These are phyloP conservation scores for Haplosporangium gracile DNA, from an alignment of 192 early-diverging fungal species.

Conservation along the genomic window DNA sequence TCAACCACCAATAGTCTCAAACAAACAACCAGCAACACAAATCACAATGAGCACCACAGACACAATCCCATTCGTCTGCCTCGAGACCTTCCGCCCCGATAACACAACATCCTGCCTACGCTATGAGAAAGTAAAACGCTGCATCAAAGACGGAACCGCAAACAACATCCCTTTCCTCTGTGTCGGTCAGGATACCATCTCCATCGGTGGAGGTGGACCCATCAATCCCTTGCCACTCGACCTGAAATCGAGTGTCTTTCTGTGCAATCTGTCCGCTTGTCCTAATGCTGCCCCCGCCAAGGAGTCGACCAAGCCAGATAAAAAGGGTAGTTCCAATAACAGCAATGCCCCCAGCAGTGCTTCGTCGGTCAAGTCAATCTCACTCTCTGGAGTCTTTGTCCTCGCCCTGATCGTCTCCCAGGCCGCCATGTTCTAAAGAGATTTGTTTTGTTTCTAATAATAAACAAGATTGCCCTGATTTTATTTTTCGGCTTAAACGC, in stretches of 20 bases:
- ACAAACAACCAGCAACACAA: neutral
- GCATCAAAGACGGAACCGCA: conserved; percentile 13
- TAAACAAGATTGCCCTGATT: neutral
- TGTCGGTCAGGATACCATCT: conserved; percentile 23
- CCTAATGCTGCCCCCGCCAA: conserved; percentile 25
- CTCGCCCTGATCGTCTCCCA: conserved; percentile 20
- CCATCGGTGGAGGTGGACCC: conserved; percentile 29
- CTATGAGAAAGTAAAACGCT: conserved; percentile 32
- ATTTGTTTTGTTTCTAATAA: neutral
- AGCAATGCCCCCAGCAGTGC: neutral
- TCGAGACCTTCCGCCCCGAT: conserved; percentile 26
- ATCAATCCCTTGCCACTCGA: conserved; percentile 15
- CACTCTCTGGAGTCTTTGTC: conserved; percentile 11
- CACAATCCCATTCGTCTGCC: conserved; percentile 19
- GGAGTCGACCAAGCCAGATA: neutral
- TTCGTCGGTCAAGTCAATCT: neutral
- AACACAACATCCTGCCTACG: conserved; percentile 40
- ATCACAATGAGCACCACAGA: conserved; percentile 16
- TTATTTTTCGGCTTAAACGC: too few relatives aligned
- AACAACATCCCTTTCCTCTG: conserved; percentile 26
- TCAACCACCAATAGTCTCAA: neutral
- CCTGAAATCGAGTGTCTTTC: conserved; percentile 12
- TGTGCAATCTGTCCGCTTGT: conserved; percentile 17
- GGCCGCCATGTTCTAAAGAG: neutral
- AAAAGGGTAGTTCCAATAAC: neutral